Conservation (phyloP, 2,329 filamentous ascomycete species). For the Clathrospora elynae region DNA sequence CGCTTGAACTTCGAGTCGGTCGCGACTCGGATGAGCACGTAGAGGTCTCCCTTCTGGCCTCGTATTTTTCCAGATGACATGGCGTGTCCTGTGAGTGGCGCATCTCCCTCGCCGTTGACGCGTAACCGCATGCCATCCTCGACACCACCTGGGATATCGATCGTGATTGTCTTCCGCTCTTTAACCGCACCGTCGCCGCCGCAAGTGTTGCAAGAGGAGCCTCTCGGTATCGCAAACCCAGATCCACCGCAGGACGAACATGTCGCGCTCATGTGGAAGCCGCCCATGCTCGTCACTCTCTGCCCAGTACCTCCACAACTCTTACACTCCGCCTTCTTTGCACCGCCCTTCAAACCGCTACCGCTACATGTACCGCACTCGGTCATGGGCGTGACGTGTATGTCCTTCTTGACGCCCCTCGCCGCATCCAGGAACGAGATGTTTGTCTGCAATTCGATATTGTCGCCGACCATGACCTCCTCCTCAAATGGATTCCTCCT, state of each 20-base stretch:
- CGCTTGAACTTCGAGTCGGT: slow-evolving; percentile 88
- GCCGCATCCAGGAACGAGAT: slow-evolving; percentile 97
- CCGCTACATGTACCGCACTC: slow-evolving; percentile 83
- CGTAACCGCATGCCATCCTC: slow-evolving; percentile 95
- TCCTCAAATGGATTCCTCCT: slow-evolving; percentile 75
- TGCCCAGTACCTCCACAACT: slow-evolving; percentile 85
- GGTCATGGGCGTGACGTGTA: slow-evolving; percentile 80
- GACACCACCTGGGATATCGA: slow-evolving; percentile 93
- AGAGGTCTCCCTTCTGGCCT: slow-evolving; percentile 82
- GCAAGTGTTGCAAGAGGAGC: slow-evolving; percentile 80
- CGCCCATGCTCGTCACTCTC: slow-evolving; percentile 86
- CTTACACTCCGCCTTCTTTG: slow-evolving; percentile 73
- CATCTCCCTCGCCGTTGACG: slow-evolving; percentile 84
- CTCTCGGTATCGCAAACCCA: slow-evolving; percentile 75
- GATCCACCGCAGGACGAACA: slow-evolving; percentile 81
- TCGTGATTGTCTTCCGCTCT: slow-evolving; percentile 79
- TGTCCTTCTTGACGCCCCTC: slow-evolving; percentile 86
- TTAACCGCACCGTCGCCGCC: slow-evolving; percentile 81
- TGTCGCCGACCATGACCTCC: slow-evolving; percentile 84
- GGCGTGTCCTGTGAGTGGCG: slow-evolving; percentile 74
- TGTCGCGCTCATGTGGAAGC: slow-evolving; percentile 94
- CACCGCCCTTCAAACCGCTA: slow-evolving; percentile 80
- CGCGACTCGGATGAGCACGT: slow-evolving; percentile 87
- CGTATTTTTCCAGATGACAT: slow-evolving; percentile 64
- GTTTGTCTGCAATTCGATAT: slow-evolving; percentile 91